Evolutionary conservation across 352 stramenopile species (phyloP).

Genomic region (Phytophthora pluvialis): DNA sequence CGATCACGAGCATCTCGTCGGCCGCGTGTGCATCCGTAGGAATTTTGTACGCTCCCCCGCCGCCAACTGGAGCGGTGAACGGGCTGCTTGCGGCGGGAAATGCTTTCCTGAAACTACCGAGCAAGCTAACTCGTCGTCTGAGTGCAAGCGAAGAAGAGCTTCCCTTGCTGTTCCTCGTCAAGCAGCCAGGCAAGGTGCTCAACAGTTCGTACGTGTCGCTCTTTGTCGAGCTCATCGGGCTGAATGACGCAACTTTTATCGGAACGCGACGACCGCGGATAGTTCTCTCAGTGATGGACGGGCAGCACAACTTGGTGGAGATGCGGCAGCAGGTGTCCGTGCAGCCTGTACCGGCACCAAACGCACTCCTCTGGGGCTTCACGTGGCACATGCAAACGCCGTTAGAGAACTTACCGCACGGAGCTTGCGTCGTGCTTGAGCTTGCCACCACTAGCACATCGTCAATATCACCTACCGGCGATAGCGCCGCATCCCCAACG

Average conservation of each 20-base stretch:
- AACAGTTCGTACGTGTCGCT: conserved; percentile 86
- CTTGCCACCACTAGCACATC: conserved; percentile 63
- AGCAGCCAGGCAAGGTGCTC: conserved; percentile 71
- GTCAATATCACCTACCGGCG: conserved; percentile 49
- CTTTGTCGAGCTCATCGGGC: conserved; percentile 76
- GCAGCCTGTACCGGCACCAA: conserved; percentile 62
- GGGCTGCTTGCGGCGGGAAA: conserved; percentile 22
- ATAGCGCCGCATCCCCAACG: conserved; percentile 25
- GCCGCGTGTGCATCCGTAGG: conserved; percentile 21
- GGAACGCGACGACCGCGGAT: conserved; percentile 58
- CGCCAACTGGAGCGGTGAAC: conserved; percentile 13
- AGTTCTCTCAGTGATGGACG: conserved; percentile 74
- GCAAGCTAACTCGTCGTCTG: conserved; percentile 23
- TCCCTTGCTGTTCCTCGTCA: conserved; percentile 73
- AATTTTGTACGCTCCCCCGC: conserved; percentile 6
- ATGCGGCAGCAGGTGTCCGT: conserved; percentile 80
- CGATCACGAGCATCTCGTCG: conserved; percentile 66
- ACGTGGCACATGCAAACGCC: conserved; percentile 95
- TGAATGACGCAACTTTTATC: conserved; percentile 59
- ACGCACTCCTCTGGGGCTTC: conserved; percentile 80
- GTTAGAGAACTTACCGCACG: conserved; percentile 89
- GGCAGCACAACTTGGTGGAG: conserved; percentile 71
- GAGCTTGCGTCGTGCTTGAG: conserved; percentile 76
- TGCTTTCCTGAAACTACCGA: conserved; percentile 32
- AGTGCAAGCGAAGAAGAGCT: conserved; percentile 37